Percentiles rank a stretch among this genome's conserved stretches.
Conservation (phyloP, 2,329 filamentous ascomycete genomes). For the Botrytis porri region DNA sequence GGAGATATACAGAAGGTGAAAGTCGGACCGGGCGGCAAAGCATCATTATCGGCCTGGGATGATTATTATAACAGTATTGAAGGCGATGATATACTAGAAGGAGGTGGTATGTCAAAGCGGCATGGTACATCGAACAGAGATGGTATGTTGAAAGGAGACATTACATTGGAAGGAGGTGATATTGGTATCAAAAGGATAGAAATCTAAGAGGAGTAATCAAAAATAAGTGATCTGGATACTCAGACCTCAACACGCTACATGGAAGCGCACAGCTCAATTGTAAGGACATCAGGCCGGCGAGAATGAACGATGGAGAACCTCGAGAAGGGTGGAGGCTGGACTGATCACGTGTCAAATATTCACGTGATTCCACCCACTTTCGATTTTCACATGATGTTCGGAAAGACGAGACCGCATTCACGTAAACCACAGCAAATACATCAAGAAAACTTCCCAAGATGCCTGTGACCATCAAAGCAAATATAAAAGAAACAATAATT, state of each 20-base stretch:
- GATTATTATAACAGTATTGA: background rate
- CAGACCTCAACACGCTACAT: background rate
- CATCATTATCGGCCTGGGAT: background rate
- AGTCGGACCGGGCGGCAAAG: background rate
- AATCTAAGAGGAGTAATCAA: rapidly evolving
- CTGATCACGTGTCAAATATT: rapidly evolving
- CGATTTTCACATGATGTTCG: background rate
- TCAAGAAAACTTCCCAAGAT: constrained; percentile 20
- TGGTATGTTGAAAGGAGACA: background rate
- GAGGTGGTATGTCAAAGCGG: background rate
- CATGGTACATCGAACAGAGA: background rate
- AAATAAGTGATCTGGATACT: background rate
- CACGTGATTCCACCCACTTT: background rate
- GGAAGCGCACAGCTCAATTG: background rate
- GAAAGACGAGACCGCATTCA: background rate
- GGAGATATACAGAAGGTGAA: background rate
- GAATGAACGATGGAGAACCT: background rate
- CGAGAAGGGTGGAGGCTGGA: background rate
- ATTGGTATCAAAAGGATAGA: background rate
- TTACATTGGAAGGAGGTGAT: background rate
- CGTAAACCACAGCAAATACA: background rate
- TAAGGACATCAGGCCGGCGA: background rate
- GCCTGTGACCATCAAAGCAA: constrained; percentile 26
- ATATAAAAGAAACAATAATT: constrained; percentile 40
- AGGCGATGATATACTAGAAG: background rate